These are phyloP conservation scores for Calonectria henricotiae DNA, from an alignment of 2,329 filamentous ascomycete genomes.

Conservation along the genomic window DNA sequence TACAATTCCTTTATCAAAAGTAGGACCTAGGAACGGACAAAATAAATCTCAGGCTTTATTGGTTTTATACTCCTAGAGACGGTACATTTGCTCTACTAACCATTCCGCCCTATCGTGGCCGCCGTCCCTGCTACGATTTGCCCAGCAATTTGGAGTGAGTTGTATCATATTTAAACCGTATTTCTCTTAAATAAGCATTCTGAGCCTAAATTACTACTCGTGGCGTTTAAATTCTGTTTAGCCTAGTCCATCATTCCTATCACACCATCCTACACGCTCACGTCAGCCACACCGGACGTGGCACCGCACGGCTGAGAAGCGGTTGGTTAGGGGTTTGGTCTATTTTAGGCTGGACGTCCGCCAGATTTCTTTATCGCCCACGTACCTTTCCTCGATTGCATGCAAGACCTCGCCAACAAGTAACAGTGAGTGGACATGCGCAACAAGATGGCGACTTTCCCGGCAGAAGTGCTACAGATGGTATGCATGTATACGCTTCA, in stretches of 20 bases:
- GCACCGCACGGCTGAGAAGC: neutral
- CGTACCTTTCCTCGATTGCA: neutral
- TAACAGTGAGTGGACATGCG: neutral
- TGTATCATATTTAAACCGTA: neutral
- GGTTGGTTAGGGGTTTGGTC: neutral
- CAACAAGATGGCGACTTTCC: neutral
- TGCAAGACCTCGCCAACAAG: neutral
- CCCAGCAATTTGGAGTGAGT: neutral
- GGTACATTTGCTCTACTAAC: too few species aligned
- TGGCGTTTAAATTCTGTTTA: neutral
- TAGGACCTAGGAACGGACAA: too few species aligned
- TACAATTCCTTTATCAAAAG: too few species aligned
- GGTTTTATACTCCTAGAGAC: too few species aligned
- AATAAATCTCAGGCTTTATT: too few species aligned
- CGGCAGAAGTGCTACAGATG: slow-evolving; percentile 3
- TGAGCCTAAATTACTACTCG: neutral
- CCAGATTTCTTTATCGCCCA: neutral
- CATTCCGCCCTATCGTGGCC: too few species aligned
- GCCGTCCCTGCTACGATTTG: neutral
- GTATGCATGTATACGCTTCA: neutral
- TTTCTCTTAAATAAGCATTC: neutral
- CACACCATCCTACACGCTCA: slow-evolving; percentile 6
- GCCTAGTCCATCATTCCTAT: neutral
- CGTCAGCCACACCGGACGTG: slow-evolving; percentile 9
- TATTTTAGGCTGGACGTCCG: neutral